Base-by-base conservation (phyloP, 257 asterid genomes). In the Nicotiana tomentosiformis region DNA sequence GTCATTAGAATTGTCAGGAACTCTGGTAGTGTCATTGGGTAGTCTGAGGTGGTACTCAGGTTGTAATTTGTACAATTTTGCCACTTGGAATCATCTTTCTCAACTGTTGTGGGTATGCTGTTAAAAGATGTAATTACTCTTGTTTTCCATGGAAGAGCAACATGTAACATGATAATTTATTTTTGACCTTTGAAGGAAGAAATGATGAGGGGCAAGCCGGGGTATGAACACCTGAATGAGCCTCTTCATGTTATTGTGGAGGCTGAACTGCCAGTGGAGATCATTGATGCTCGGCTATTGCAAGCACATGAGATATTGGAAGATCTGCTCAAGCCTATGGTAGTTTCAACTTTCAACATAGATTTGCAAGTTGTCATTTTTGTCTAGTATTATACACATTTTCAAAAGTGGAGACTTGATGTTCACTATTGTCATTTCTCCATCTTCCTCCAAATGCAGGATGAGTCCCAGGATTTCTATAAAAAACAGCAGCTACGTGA, bases 161-260 rank as follows among this genome's bases (percentile, higher is more conserved):
- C 46, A 76, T 26, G 35, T 2, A 76, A 76, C 37, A 3, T 26
- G 9, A 51, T 23, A 51, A 8, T 64, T 10, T 66, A 35, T 49
- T 76, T 55, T 81, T 82, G 57, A 82, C 82, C 84, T 89, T 82
- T 90, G 82, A 83, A 96, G 99, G 99, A 96, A 91, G 99, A 96
- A 88, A 88, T 95, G 94, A 92, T 96, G 99, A 92, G 99, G 82
- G 99, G 99, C 66, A 96, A 94, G 86, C 97, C 98, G 4, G 99
- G 99, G 83, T 96, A 90, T 57, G 99, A 96, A 84, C 99, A 96
- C 87, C 91, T 96, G 83, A 94, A 94, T 62, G 99, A 96, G 84
- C 98, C 98, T 69, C 98, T 96, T 68, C 99, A 96, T 90, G 87
- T 96, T 84, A 91, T 96, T 61, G 93, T 96, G 53, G 99, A 96